These are phyloP conservation scores for Corchorus olitorius DNA, from an alignment of 345 rosid species.

Conservation along the genomic window DNA sequence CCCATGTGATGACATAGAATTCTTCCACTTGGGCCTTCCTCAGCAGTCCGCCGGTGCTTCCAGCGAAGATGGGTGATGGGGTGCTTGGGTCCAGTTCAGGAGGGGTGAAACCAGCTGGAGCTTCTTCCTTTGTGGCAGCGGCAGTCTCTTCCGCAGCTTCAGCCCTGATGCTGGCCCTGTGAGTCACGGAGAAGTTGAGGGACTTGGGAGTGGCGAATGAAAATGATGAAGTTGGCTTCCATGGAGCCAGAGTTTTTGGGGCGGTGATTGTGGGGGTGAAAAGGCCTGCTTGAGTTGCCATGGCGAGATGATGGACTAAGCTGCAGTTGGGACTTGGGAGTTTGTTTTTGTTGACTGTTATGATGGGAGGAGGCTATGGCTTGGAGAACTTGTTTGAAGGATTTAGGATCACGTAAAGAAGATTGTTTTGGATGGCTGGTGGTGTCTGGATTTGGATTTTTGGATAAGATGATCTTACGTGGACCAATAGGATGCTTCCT, in stretches of 20 bases:
- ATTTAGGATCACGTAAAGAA: background rate
- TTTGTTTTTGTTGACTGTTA: background rate
- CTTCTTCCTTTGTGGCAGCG: constrained; percentile 38
- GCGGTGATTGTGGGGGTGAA: constrained; percentile 57
- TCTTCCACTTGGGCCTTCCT: constrained; percentile 89
- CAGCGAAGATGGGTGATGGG: constrained; percentile 90
- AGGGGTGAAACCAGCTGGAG: constrained; percentile 86
- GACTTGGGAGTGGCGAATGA: constrained; percentile 39
- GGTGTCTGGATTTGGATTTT: constrained; percentile 14
- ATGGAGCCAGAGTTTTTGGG: constrained; percentile 42
- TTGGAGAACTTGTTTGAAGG: background rate
- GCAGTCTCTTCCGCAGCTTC: constrained; percentile 33
- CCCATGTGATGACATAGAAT: constrained; percentile 94
- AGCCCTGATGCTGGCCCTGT: constrained; percentile 41
- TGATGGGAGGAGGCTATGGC: background rate
- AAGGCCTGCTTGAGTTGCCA: constrained; percentile 77
- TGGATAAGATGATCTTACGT: constrained; percentile 53
- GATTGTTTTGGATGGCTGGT: constrained; percentile 30
- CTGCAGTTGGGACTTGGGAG: background rate
- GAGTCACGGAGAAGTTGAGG: constrained; percentile 32
- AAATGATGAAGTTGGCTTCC: constrained; percentile 43
- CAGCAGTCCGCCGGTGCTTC: constrained; percentile 83
- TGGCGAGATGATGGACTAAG: constrained; percentile 14
- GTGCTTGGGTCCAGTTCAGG: constrained; percentile 81
- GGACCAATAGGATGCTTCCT: constrained; percentile 46